Base-by-base conservation (phyloP, 2,329 filamentous ascomycete genomes). In the Botryotinia calthae region DNA sequence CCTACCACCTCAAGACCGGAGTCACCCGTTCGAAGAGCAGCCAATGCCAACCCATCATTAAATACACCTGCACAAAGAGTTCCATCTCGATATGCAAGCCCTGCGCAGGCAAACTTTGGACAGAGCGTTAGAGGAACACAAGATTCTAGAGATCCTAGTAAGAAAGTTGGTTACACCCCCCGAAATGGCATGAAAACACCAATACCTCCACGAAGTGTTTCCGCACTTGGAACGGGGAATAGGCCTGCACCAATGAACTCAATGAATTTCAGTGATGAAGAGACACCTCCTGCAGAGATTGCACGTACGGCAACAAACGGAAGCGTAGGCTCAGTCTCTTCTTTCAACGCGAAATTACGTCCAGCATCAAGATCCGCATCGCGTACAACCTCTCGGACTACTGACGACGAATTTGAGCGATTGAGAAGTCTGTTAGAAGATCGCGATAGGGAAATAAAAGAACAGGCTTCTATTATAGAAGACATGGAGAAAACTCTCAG, bases 401-500 rank as follows among this genome's bases (percentile, higher is more conserved):
- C 90, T 74, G 91, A 92, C 46, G 90, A 92, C 61, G 93, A 97
- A 80, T 82, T 97, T 12, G 90, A 92, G 77, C 87, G 89, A 46
- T 85, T 99, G 42, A 90, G 89, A 74, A 84, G 86, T 56, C 89
- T 95, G 81, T 86, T 98, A 31, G 90, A 94, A 76, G 94, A 97
- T 75, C 90, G 94, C 44, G 94, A 98, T 77, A 89, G 87, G 76
- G 93, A 97, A 81, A 84, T 99, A n/a, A 91, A 91, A 77, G 96
- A 98, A 61, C 96, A 99, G 82, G 90, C 93, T 2, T 85, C 89
- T 7, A 93, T 91, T 28, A 84, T 99, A 70, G 87, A 90, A 22
- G 96, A 99, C 77, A 98, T 99, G 91, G 95, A 99, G 80, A 88
- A 87, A 74, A 95, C 91, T 75, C 84, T 98, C 64, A 90, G 90